These are phyloP conservation scores for Macrophomina tecta DNA, from an alignment of 2,329 filamentous ascomycete genomes.

Conservation along the genomic window DNA sequence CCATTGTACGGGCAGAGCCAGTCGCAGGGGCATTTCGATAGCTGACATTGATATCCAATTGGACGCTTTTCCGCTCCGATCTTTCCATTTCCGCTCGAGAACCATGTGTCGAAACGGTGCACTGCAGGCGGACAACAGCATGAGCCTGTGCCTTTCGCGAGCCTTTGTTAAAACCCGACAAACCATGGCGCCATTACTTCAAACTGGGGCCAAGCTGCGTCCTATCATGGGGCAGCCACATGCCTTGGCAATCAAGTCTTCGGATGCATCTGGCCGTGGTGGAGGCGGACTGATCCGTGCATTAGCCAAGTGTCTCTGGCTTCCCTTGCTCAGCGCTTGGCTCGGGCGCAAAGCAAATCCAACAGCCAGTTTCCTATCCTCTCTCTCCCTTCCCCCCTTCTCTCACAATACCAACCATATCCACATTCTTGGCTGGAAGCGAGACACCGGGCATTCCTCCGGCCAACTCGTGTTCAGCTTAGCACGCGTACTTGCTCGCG, in stretches of 20 bases:
- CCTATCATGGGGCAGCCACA: neutral
- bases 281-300: neutral
- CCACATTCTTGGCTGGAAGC: constrained; percentile 6
- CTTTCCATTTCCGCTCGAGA: neutral
- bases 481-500: neutral
- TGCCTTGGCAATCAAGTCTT: constrained; percentile 2
- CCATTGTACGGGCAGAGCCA: neutral
- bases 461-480: neutral
- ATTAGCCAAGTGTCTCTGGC: constrained; percentile 6
- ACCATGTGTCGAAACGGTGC: neutral
- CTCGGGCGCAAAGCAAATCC: constrained; percentile 10
- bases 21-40: neutral
- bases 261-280: neutral
- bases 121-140: neutral
- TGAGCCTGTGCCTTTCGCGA: neutral
- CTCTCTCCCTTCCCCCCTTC: neutral
- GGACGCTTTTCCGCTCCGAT: constrained; percentile 1
- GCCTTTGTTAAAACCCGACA: neutral
- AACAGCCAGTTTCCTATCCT: neutral
- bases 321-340: neutral
- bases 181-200: constrained; percentile 1
- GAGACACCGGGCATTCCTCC: constrained; percentile 17
- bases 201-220: neutral
- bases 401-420: neutral
- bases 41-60: neutral